phyloP scores from a whole-genome alignment of 2,329 filamentous ascomycete species.

The Epicoccum sorghinum region DNA sequence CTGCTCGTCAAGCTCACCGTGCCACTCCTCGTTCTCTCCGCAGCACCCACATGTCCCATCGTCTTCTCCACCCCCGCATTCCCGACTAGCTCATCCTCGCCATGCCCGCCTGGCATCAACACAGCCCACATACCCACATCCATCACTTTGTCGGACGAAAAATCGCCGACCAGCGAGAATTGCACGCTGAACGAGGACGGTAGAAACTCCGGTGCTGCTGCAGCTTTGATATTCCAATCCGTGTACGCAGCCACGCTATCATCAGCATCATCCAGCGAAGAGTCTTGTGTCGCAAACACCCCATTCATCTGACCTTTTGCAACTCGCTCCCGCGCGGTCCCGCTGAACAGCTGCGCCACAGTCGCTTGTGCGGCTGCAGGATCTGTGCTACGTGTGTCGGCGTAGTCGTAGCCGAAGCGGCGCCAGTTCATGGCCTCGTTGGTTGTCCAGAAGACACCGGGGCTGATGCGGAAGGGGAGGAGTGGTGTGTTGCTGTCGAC shows the following conservation, averaged over 20 bases:
- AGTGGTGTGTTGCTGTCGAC: slow-evolving; percentile 57
- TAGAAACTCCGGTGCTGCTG: slow-evolving; percentile 11
- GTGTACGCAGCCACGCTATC: no score
- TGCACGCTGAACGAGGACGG: slow-evolving; percentile 30
- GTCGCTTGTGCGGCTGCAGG: slow-evolving; percentile 19
- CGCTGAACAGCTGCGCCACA: slow-evolving; percentile 33
- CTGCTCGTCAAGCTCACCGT: slow-evolving; percentile 33
- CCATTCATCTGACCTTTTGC: not conserved
- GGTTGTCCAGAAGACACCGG: slow-evolving; percentile 38
- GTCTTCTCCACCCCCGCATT: slow-evolving; percentile 37
- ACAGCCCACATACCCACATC: slow-evolving; percentile 38
- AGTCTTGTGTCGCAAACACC: not conserved
- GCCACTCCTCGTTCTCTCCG: slow-evolving; percentile 19
- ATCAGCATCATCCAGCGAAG: not conserved
- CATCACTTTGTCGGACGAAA: slow-evolving; percentile 20
- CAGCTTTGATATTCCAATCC: slow-evolving; percentile 35
- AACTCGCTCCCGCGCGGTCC: slow-evolving; percentile 17
- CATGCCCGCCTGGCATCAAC: slow-evolving; percentile 24
- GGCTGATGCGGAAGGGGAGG: slow-evolving; percentile 44
- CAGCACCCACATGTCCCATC: slow-evolving; percentile 49
- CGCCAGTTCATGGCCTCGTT: slow-evolving; percentile 33
- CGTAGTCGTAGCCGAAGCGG: slow-evolving; percentile 42
- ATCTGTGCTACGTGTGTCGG: slow-evolving; percentile 40
- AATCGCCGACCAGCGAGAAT: slow-evolving; percentile 28
- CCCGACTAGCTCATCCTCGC: slow-evolving; percentile 20